A percentile compares a stretch with the other conserved stretches of the same genome.
Conservation (phyloP, 176 grass and related monocot genomes). For the Hordeum marinum region DNA sequence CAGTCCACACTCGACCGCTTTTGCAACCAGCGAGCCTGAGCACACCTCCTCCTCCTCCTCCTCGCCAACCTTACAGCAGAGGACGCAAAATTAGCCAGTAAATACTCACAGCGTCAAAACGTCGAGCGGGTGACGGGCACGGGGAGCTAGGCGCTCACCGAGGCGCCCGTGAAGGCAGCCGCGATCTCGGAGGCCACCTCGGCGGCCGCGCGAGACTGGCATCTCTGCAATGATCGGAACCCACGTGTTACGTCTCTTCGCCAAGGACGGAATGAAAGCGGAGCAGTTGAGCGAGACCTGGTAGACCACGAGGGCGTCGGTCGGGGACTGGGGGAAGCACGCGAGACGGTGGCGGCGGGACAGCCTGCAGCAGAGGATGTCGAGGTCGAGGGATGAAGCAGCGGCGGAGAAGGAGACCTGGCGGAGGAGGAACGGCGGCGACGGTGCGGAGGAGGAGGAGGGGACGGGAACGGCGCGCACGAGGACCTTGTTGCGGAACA, state of each 20-base stretch:
- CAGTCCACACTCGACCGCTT: slow-evolving; percentile 54
- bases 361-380: slow-evolving; percentile 71
- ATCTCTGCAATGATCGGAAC: slow-evolving; percentile 40
- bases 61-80: slow-evolving; percentile 43
- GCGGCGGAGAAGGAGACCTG: slow-evolving; percentile 33
- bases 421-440: slow-evolving; percentile 30
- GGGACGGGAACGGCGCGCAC: slow-evolving; percentile 24
- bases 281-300: slow-evolving; percentile 31
- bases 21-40: slow-evolving; percentile 49
- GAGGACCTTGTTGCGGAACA: slow-evolving; percentile 76
- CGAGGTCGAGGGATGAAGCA: slow-evolving; percentile 36
- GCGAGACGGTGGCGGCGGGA: slow-evolving; percentile 56
- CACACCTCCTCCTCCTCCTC: slow-evolving; percentile 66
- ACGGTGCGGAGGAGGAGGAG: slow-evolving; percentile 18
- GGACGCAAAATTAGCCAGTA: background rate
- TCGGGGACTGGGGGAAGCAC: slow-evolving; percentile 44
- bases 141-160: slow-evolving; percentile 6
- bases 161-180: slow-evolving; percentile 20
- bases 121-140: slow-evolving; percentile 17
- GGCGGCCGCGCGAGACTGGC: slow-evolving; percentile 32
- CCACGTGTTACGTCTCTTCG: background rate
- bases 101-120: background rate
- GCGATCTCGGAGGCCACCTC: slow-evolving; percentile 32
- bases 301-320: slow-evolving; percentile 56
- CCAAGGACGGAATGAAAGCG: background rate